phyloP scores from a whole-genome alignment of 305 asterid species.

The Solanum hybrid region DNA sequence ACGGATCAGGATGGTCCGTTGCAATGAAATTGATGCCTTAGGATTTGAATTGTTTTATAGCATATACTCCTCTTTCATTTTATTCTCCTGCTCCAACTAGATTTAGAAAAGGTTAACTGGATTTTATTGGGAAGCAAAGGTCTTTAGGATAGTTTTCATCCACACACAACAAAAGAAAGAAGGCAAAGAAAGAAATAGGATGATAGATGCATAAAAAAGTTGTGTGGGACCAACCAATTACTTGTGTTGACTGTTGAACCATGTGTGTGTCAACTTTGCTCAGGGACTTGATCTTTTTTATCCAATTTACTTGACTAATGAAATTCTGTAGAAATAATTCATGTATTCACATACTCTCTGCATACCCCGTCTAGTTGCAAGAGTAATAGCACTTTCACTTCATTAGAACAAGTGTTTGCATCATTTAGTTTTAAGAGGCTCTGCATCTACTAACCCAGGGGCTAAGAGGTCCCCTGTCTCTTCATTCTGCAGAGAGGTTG shows the following conservation, averaged over 20 bases:
- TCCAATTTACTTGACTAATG: background rate
- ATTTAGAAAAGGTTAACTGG: background rate
- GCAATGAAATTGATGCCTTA: background rate
- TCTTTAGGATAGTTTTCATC: background rate
- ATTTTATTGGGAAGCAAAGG: background rate
- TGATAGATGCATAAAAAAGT: background rate
- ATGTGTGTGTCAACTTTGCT: background rate
- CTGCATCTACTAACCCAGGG: background rate
- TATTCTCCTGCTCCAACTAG: background rate
- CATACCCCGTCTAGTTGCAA: background rate
- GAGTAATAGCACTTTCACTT: background rate
- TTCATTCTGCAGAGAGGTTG: background rate
- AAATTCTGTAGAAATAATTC: background rate
- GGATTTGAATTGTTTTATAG: background rate
- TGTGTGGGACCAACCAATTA: background rate
- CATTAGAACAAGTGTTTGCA: background rate
- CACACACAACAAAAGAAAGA: too few relatives aligned
- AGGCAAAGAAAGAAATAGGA: background rate
- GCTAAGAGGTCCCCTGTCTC: background rate
- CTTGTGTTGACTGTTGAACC: background rate
- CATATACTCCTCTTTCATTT: background rate
- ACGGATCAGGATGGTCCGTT: conserved; percentile 41
- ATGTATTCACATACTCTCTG: background rate
- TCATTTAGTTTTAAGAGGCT: background rate
- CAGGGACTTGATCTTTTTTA: background rate